A percentile compares a stretch with the other conserved stretches of the same genome.
phyloP scores from a whole-genome alignment of 805 yeast species.

The Monosporozyma solicola region DNA sequence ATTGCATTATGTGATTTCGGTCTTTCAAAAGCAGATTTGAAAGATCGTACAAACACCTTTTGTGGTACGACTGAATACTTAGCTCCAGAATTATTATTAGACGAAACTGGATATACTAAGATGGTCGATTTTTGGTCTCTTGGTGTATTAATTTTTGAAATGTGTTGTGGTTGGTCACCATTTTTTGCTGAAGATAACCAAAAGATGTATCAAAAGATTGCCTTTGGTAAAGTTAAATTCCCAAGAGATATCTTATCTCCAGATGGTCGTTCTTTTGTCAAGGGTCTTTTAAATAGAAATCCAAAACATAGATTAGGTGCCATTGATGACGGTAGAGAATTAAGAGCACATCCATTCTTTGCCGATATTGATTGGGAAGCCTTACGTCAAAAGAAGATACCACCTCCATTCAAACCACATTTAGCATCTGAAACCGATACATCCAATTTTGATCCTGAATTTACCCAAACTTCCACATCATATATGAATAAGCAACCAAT shows the following conservation, averaged over 20 bases:
- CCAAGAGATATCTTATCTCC: constrained; percentile 91
- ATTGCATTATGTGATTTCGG: constrained; percentile 97
- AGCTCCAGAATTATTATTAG: constrained; percentile 93
- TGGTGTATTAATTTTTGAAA: constrained; percentile 93
- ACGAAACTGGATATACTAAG: constrained; percentile 93
- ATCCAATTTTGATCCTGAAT: constrained; percentile 95
- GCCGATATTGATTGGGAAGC: constrained; percentile 85
- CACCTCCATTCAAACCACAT: constrained; percentile 97
- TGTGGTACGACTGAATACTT: constrained; percentile 98
- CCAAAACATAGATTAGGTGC: constrained; percentile 95
- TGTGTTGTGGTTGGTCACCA: constrained; percentile 99
- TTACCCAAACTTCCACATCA: constrained; percentile 85
- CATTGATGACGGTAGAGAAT: constrained; percentile 81
- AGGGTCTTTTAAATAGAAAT: constrained; percentile 88
- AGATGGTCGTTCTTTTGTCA: constrained; percentile 92
- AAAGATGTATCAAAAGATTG: constrained; percentile 98
- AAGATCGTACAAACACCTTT: constrained; percentile 87
- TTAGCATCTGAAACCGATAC: constrained; percentile 86
- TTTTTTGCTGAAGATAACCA: constrained; percentile 96
- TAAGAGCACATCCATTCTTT: constrained; percentile 87
- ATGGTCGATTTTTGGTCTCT: constrained; percentile 99
- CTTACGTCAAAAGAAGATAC: constrained; percentile 67
- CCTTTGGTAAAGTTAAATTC: constrained; percentile 94
- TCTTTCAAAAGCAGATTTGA: constrained; percentile 84
- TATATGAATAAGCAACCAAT: constrained; percentile 54